A percentile compares a stretch with the other conserved stretches of the same genome.
Evolutionary conservation across 768 basidiomycete species (phyloP).

Genomic region (Kwoniella europaea): DNA sequence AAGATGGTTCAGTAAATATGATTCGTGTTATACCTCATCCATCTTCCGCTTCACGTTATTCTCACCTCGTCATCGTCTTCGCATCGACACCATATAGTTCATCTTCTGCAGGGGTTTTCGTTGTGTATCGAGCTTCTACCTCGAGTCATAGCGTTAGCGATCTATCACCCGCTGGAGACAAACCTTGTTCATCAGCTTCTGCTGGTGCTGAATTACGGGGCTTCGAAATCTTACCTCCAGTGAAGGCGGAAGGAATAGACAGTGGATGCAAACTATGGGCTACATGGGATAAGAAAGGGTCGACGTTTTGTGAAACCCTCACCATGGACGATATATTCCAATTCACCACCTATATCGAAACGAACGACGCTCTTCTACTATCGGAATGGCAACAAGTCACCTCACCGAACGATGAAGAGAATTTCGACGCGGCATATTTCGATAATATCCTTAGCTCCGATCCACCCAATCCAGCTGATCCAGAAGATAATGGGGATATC

Average conservation of each 20-base stretch:
- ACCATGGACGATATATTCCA: slow-evolving; percentile 61
- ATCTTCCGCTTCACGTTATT: slow-evolving; percentile 52
- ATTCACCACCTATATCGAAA: slow-evolving; percentile 66
- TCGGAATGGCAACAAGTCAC: slow-evolving; percentile 47
- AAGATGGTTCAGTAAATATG: slow-evolving; percentile 52
- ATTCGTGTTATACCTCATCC: slow-evolving; percentile 66
- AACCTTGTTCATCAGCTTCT: slow-evolving; percentile 56
- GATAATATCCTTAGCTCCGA: slow-evolving; percentile 73
- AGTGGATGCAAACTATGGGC: slow-evolving; percentile 47
- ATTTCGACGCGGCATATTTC: slow-evolving; percentile 69
- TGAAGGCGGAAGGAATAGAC: slow-evolving; percentile 21
- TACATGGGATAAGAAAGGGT: slow-evolving; percentile 50
- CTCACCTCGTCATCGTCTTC: slow-evolving; percentile 72
- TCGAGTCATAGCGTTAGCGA: slow-evolving; percentile 28
- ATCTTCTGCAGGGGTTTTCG: slow-evolving; percentile 79
- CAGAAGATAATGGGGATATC: slow-evolving; percentile 60
- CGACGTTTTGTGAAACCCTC: slow-evolving; percentile 29
- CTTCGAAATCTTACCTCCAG: slow-evolving; percentile 42
- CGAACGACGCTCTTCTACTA: slow-evolving; percentile 23
- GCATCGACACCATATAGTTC: slow-evolving; percentile 70
- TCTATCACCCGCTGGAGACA: slow-evolving; percentile 29
- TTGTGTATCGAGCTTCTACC: slow-evolving; percentile 59
- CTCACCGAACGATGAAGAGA: slow-evolving; percentile 23
- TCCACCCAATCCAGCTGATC: slow-evolving; percentile 55
- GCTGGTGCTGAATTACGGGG: slow-evolving; percentile 39